phyloP scores from a whole-genome alignment of 1,139 yeast species.

The Debaryomyces sp. region DNA sequence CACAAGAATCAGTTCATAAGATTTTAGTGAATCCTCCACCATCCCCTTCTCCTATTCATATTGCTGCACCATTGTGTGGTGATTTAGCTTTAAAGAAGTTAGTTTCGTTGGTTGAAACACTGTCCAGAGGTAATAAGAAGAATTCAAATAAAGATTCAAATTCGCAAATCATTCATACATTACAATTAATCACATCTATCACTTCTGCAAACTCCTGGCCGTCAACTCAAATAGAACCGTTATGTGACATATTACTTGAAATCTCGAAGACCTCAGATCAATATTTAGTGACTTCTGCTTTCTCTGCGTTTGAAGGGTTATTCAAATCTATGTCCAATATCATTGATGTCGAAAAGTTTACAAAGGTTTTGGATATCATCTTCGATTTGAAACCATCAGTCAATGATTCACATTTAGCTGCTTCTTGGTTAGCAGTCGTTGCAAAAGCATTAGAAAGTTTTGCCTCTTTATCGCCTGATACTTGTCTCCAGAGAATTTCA shows the following conservation, averaged over 20 bases:
- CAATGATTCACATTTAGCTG: conserved; percentile 83
- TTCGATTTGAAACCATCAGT: conserved; percentile 79
- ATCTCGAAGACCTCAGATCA: conserved; percentile 85
- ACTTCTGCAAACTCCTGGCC: conserved; percentile 87
- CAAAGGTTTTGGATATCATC: conserved; percentile 67
- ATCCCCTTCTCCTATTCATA: conserved; percentile 79
- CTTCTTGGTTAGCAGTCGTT: conserved; percentile 93
- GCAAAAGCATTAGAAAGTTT: conserved; percentile 83
- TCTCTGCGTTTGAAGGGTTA: conserved; percentile 82
- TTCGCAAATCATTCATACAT: conserved; percentile 68
- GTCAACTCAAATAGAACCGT: conserved; percentile 59
- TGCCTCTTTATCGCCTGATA: conserved; percentile 59
- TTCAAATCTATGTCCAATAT: conserved; percentile 75
- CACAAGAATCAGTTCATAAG: conserved; percentile 77
- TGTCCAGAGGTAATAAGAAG: conserved; percentile 32
- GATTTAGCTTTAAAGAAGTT: conserved; percentile 65
- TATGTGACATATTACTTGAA: conserved; percentile 76
- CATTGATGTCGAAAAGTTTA: conserved; percentile 62
- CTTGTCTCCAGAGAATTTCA: conserved; percentile 60
- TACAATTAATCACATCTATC: conserved; percentile 73
- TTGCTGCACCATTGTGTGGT: conserved; percentile 71
- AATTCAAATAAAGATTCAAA: conserved; percentile 49
- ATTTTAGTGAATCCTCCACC: conserved; percentile 74
- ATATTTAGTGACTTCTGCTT: conserved; percentile 76
- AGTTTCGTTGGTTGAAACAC: conserved; percentile 41